Evolutionary conservation across 2,329 filamentous ascomycete species (phyloP).

Genomic region (Fusarium cyanostomum): DNA sequence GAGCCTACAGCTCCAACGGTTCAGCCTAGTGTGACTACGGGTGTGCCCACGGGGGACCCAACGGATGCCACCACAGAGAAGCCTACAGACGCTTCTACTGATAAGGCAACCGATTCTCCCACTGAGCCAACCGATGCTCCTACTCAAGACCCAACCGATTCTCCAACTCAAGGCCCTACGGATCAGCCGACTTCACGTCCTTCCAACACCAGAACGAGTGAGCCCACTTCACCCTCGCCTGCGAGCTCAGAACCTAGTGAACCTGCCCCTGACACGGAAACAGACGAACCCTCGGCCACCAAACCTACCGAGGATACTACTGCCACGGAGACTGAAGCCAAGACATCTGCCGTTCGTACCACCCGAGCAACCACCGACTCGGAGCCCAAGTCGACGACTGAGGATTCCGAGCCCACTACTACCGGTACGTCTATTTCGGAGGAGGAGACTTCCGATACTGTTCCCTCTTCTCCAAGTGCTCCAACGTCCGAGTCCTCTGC

Average conservation of each 20-base stretch:
- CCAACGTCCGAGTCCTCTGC: constrained; percentile 42
- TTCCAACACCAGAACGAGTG: constrained; percentile 30
- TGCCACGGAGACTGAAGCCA: constrained; percentile 24
- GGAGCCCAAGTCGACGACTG: constrained; percentile 29
- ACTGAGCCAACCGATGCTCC: constrained; percentile 19
- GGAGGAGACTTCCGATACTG: constrained; percentile 40
- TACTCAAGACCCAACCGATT: constrained; percentile 12
- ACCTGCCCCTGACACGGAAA: constrained; percentile 38
- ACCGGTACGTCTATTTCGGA: constrained; percentile 45
- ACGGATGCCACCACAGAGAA: constrained; percentile 24
- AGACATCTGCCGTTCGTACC: too few relatives aligned
- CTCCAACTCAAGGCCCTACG: constrained; percentile 13
- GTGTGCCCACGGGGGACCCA: constrained; percentile 19
- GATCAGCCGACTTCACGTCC: constrained; percentile 9
- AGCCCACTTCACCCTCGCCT: constrained; percentile 36
- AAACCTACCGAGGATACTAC: constrained; percentile 19
- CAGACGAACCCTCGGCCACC: constrained; percentile 31
- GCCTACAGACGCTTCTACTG: constrained; percentile 19
- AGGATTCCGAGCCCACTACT: constrained; percentile 41
- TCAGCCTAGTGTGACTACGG: constrained; percentile 8
- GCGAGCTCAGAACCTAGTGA: constrained; percentile 34
- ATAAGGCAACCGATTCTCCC: constrained; percentile 16
- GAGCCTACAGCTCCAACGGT: constrained; percentile 11
- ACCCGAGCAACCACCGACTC: constrained; percentile 21
- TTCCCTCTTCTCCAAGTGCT: constrained; percentile 43